These are phyloP conservation scores for Cicer cuneatum DNA, from an alignment of 306 rosid genomes.

Conservation along the genomic window DNA sequence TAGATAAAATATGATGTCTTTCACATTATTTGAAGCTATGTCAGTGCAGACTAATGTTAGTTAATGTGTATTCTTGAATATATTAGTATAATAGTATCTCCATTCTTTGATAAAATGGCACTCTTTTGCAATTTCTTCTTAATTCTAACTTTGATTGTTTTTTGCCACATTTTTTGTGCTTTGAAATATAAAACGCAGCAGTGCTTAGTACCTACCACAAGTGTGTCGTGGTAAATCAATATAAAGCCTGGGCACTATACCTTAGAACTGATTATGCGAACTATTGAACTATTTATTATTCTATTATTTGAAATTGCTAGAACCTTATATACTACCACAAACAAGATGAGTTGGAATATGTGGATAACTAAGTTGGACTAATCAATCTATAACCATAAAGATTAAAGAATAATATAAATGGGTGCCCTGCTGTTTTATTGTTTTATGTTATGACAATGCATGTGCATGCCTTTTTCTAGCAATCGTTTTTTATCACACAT, in stretches of 20 bases:
- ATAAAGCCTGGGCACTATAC: neutral
- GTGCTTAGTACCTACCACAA: constrained; percentile 4
- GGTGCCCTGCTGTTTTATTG: neutral
- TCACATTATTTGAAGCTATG: no score
- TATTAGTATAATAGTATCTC: no score
- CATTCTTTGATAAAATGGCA: neutral
- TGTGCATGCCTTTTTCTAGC: neutral
- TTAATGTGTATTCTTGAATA: no score
- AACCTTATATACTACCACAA: constrained; percentile 7
- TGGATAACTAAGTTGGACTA: constrained; percentile 13
- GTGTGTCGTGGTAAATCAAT: neutral
- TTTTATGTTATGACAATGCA: neutral
- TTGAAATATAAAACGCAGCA: no score
- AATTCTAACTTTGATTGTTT: neutral
- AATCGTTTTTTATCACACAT: neutral
- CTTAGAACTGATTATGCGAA: neutral
- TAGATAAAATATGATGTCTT: no score
- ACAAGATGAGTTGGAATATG: constrained; percentile 1
- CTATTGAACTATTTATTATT: constrained; percentile 9
- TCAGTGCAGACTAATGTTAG: no score
- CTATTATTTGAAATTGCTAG: neutral
- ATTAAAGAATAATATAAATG: neutral
- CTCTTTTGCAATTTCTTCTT: constrained; percentile 5
- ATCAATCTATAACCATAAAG: neutral
- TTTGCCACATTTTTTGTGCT: neutral